Evolutionary conservation across 1,284 basidiomycete genomes (phyloP), one percentile per base, ranked within the genome.

Genomic region (Boletellus dicymbophilus): DNA sequence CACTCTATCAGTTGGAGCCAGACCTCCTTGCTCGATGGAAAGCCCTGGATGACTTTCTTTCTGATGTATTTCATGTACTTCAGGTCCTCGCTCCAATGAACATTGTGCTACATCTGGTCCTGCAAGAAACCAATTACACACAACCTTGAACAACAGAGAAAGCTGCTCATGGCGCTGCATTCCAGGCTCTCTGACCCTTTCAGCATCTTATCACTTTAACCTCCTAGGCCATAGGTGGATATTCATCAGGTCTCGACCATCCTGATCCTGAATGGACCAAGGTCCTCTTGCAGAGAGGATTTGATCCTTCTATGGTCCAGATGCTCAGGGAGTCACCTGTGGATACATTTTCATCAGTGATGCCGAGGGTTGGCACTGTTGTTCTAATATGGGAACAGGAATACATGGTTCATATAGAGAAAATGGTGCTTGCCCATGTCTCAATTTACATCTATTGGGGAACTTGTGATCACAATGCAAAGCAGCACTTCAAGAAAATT

Each of bases 291-390:
- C 12, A 36, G 1, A 48, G 48, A 45, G 37, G 52, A 8, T 51
- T 54, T 15, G n/a, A 33, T 18, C 46, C 46, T 28, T 20, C 21
- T 1, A 53, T 51, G 48, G 41, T 53, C 16, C 26, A 53, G 31
- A 53, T 53, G 49, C 37, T 53, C 3, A 47, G 21, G 18, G 37
- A 53, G 6, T 51, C 45, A 3, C 52, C 37, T 20, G 48, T 9
- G 20, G 39, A 48, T 5, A 51, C n/a, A 2, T 53, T 53, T 20
- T 46, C 33, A 4, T 25, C 23, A 1, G 18, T 16, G 3, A 21
- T 4, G 7, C 28, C 15, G 6, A 33, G 40, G 26, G 49, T 48
- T 3, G 25, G 49, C 16, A 39, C 46, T 3, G 3, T 28, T 6
- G 18, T 51, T 16, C 10, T 38, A 23, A 20, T 7, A 2, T 10